Base-by-base conservation (phyloP, 1,139 yeast genomes). In the Yamadazyma kanchanaburiensis region DNA sequence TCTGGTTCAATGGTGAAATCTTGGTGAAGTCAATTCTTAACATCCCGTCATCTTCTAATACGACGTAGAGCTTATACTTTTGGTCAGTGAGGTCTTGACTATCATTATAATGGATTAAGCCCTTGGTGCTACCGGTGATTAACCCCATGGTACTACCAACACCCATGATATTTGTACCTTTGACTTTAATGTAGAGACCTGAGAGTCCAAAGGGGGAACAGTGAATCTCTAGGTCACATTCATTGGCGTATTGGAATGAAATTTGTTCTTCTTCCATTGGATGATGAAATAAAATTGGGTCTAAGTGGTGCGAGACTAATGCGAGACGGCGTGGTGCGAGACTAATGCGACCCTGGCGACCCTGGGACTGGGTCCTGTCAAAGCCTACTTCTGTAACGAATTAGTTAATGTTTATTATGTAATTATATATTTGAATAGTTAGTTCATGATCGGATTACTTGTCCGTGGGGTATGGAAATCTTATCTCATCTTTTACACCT, bases 141-240 rank as follows among this genome's bases (percentile, higher is more conserved):
- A 74, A 56, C 4, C 79, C 80, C 77, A 74, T 72, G 12, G 79
- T 73, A 6, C 76, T 65, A 2, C 81, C 81, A 6, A 75, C 69
- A 0, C 80, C 80, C 58, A 73, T 69, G 9, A 71, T 58, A 30
- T 69, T 65, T 3, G 76, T 67, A 5, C 73, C 77, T n/a, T 57
- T 59, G n/a, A 73, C 57, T 38, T 70, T 71, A 28, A 74, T 60
- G 43, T 72, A 74, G 11, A 73, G 48, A 8, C 79, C 80, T 25
- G 74, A 64, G 22, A 74, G 58, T n/a, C 80, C 80, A 48, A 74
- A 74, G 2, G 80, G 79, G 3, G 78, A 72, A 46, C 78, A 73
- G 48, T 74, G 78, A 20, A 72, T 67, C 45, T 74, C 80, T 23
- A 74, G 49, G 27, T 70, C 77, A 40, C 79, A 73, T 37, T 67